Evolutionary conservation across 1,139 yeast species (phyloP).

Genomic region (Pneumocystis carinii): DNA sequence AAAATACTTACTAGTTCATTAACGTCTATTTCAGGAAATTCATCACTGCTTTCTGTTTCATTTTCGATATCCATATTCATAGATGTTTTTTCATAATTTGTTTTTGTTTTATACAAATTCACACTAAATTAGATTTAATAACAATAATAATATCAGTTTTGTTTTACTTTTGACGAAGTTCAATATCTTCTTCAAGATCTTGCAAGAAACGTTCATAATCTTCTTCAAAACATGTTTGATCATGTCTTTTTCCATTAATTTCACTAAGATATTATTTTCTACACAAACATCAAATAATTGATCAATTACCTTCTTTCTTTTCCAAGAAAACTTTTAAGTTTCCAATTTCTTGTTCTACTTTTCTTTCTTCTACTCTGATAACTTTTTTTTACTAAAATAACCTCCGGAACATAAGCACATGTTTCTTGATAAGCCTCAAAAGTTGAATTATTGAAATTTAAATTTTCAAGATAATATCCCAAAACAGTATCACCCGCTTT

Average conservation of each 20-base stretch:
- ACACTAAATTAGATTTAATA: neutral
- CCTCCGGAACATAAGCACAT: slow-evolving; percentile 48
- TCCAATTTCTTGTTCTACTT: slow-evolving; percentile 84
- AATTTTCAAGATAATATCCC: slow-evolving; percentile 72
- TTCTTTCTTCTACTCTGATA: slow-evolving; percentile 55
- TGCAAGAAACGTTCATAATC: slow-evolving; percentile 93
- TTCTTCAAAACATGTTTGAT: slow-evolving; percentile 79
- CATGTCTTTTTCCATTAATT: slow-evolving; percentile 65
- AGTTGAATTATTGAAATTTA: slow-evolving; percentile 73
- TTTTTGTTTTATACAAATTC: slow-evolving; percentile 69
- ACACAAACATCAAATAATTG: neutral
- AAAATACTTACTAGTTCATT: slow-evolving; percentile 22
- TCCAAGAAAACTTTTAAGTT: slow-evolving; percentile 86
- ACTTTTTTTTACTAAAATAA: slow-evolving; percentile 77
- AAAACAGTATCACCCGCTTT: slow-evolving; percentile 93
- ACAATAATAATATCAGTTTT: neutral
- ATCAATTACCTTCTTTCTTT: slow-evolving; percentile 42
- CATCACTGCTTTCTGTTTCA: slow-evolving; percentile 15
- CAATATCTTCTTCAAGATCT: slow-evolving; percentile 94
- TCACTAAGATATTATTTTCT: slow-evolving; percentile 26
- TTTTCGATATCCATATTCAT: slow-evolving; percentile 26
- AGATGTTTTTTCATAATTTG: slow-evolving; percentile 29
- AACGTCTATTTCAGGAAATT: slow-evolving; percentile 35
- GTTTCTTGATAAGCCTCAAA: slow-evolving; percentile 59
- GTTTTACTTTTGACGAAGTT: slow-evolving; percentile 62